Base-by-base conservation (phyloP, 2,329 filamentous ascomycete genomes). In the Cladosporium halotolerans region DNA sequence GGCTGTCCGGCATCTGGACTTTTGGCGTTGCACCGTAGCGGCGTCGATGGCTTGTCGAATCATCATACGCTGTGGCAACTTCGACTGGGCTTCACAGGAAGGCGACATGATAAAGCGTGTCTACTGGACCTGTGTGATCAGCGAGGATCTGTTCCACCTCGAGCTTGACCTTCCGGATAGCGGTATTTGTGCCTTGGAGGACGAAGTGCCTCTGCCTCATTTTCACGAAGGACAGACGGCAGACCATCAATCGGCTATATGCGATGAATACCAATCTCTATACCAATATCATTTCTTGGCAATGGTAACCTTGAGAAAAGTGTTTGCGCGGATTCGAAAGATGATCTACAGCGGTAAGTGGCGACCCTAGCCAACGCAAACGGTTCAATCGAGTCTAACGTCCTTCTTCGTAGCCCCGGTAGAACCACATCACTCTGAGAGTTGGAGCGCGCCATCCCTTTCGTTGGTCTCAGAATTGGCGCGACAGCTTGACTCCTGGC, bases 41-140 rank as follows among this genome's bases (percentile, higher is more conserved):
- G 80, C 81, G 3, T 82, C 80, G 1, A 68, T 77, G 59, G 76
- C 80, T n/a, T 82, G 79, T 57, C 78, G 81, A 61, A 72, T 78
- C 2, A 63, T 83, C 34, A 71, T 83, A 55, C 74, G 73, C 39
- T 80, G 78, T 52, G 61, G 66, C 43, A 52, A 69, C 0, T 70
- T 74, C 32, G 74, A 77, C 55, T 73, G 79, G 66, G 66, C 70
- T 14, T 74, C 76, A 1, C 65, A 71, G 4, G 70, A 70, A 44
- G 75, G 72, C 65, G 77, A 81, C 59, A 66, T 80, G 11, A 70
- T 80, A 23, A 76, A 78, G 54, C 73, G 79, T 53, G 70, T 70
- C 1, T 82, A 79, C 55, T 83, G 80, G 79, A 75, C 78, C 57
- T 82, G 79, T 59, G 74, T 75, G 9, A 73, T 81, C 36, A 54